phyloP scores from a whole-genome alignment of 1,284 basidiomycete genomes.

The Polyporus tsugae region DNA sequence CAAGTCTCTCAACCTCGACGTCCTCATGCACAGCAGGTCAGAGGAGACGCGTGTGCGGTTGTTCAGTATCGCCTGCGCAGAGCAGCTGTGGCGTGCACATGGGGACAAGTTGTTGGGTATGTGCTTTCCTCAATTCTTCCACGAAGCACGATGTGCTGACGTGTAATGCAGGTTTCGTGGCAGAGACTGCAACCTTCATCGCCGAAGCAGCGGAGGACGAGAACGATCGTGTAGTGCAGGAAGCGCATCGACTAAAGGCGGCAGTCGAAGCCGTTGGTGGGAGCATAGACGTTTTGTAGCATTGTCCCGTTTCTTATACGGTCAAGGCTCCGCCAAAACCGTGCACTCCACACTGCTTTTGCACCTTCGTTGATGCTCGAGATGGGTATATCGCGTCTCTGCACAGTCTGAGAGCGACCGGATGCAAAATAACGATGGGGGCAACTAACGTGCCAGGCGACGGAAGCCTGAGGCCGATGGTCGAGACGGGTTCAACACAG shows the following conservation, averaged over 20 bases:
- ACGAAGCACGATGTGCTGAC: neutral
- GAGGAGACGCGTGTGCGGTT: conserved; percentile 76
- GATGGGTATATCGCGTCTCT: no score
- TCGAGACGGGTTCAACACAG: no score
- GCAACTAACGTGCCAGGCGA: no score
- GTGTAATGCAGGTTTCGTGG: conserved; percentile 62
- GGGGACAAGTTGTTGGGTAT: conserved; percentile 76
- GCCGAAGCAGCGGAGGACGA: conserved; percentile 86
- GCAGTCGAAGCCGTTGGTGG: conserved; percentile 76
- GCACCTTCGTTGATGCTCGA: no score
- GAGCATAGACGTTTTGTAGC: conserved; percentile 51
- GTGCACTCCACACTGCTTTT: no score
- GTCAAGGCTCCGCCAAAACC: no score
- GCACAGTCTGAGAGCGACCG: no score
- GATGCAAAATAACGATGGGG: no score
- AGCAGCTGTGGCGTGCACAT: conserved; percentile 82
- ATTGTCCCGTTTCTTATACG: neutral
- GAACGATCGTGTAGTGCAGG: conserved; percentile 77
- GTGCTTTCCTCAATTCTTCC: conserved; percentile 34
- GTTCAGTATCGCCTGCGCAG: conserved; percentile 74
- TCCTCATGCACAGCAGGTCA: conserved; percentile 90
- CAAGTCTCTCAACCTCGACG: conserved; percentile 82
- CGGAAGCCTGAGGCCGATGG: no score
- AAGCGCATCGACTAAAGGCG: conserved; percentile 69
- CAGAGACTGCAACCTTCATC: conserved; percentile 85